Conservation (phyloP, 2,329 filamentous ascomycete genomes). For the Cercospora janseana region DNA sequence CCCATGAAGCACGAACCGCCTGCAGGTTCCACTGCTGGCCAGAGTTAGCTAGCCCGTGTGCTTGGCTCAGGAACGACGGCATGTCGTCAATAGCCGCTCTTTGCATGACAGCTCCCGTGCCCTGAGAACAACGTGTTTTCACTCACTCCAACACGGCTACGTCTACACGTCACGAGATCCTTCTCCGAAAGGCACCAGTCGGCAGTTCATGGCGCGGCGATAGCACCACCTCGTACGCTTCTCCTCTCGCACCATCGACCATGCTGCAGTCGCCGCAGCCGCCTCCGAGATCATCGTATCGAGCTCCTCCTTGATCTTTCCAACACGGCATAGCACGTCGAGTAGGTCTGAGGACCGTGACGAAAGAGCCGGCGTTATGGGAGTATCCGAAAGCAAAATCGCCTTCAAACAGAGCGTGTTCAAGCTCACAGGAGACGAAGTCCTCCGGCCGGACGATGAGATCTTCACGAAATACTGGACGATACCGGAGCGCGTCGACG, state of each 20-base stretch:
- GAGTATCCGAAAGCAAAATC: slow-evolving; percentile 96
- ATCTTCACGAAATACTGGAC: slow-evolving; percentile 92
- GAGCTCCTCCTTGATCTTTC: background rate
- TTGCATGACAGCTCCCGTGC: background rate
- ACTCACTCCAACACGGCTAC: background rate
- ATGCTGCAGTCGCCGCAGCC: slow-evolving; percentile 3
- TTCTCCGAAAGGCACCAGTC: background rate
- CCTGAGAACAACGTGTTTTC: background rate
- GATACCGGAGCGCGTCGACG: slow-evolving; percentile 89
- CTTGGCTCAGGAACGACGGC: slow-evolving; percentile 4
- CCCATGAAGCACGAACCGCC: too few relatives aligned
- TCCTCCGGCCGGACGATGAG: slow-evolving; percentile 81
- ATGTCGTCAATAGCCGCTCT: slow-evolving; percentile 17
- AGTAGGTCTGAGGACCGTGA: background rate
- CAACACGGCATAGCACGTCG: background rate
- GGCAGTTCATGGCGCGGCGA: background rate
- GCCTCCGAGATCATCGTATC: background rate
- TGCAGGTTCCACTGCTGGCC: too few relatives aligned
- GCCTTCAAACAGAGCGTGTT: slow-evolving; percentile 99
- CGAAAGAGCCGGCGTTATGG: slow-evolving; percentile 58
- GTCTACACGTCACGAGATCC: background rate
- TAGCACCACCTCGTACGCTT: background rate
- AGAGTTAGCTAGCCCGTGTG: background rate
- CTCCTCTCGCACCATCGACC: background rate
- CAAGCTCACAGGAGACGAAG: slow-evolving; percentile 83